phyloP scores from a whole-genome alignment of 2,329 filamentous ascomycete genomes.

The Atkinsonella hypoxylon region DNA sequence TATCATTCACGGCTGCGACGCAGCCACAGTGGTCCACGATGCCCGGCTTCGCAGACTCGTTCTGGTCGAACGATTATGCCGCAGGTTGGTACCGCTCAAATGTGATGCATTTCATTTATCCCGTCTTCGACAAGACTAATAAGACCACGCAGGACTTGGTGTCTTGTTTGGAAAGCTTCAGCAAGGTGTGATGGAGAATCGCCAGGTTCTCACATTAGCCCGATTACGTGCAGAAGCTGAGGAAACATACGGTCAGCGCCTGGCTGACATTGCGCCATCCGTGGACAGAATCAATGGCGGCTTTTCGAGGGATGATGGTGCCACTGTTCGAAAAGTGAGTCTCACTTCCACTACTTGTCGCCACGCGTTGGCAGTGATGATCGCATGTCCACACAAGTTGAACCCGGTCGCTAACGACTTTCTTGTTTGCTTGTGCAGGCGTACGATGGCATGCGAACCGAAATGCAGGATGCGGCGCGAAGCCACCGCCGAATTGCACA shows the following conservation, averaged over 20 bases:
- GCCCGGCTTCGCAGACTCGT: conserved; percentile 87
- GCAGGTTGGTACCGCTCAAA: conserved; percentile 47
- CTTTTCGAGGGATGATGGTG: conserved; percentile 85
- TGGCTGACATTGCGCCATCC: conserved; percentile 69
- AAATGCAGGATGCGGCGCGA: conserved; percentile 83
- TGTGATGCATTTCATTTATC: neutral
- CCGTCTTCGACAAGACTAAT: conserved; percentile 3
- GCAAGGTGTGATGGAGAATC: conserved; percentile 90
- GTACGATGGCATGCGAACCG: conserved; percentile 81
- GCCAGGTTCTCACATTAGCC: conserved; percentile 83
- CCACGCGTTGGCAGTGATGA: neutral
- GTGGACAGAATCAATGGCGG: conserved; percentile 75
- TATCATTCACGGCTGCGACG: conserved; percentile 1
- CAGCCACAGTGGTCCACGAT: conserved; percentile 35
- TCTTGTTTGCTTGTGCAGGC: conserved; percentile 41
- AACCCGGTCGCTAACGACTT: conserved; percentile 9
- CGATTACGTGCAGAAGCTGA: conserved; percentile 93
- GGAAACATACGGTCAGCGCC: conserved; percentile 70
- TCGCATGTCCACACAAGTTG: neutral
- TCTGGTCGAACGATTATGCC: conserved; percentile 97
- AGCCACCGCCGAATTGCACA: conserved; percentile 93
- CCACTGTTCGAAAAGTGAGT: conserved; percentile 81
- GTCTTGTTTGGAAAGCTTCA: conserved; percentile 95
- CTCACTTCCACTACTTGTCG: too few relatives aligned
- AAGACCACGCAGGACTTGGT: conserved; percentile 51